Evolutionary conservation across 2,329 filamentous ascomycete species (phyloP), one percentile per base, ranked within the genome.

Genomic region (Septoria linicola): DNA sequence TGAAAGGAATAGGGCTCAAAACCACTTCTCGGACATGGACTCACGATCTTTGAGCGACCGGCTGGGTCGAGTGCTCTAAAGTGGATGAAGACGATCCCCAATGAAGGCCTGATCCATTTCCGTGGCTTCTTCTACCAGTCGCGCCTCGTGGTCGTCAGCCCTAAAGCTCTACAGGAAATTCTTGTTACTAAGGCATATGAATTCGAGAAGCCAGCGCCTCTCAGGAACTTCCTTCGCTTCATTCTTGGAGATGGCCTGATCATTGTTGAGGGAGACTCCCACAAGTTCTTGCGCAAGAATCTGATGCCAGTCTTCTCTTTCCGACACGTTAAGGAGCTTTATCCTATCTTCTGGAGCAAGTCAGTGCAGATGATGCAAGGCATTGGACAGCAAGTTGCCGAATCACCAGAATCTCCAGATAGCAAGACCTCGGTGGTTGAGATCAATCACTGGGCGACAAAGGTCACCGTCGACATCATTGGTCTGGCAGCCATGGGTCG

Each of bases 231-330:
- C 43, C 62, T 81, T 11, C 67, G 71, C 1, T 68, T 70, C 1
- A 74, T 80, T 16, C 63, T 80, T 1, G 78, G 77, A 1, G 73
- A 77, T 41, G 77, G 78, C 0, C 54, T 80, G 45, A 71, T 80
- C 35, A 66, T 78, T 52, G 73, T 73, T 0, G 77, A 80, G 56
- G 76, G 76, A 2, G 70, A 74, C 3, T 72, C 71, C 20, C 78
- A 81, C 59, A 73, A 70, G 54, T 73, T 73, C 43, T 74, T 80
- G 53, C 80, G 91, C 40, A 90, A 87, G 67, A 83, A 85, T 51
- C 79, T 95, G 14, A 82, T 85, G 72, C 89, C 89, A 0, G 88
- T 89, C 1, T 96, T 96, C 68, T 79, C 83, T n/a, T 95, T 89
- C 65, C 81, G 89, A 17, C 88, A 95, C 63, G 76, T 95, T 67